Evolutionary conservation across 352 stramenopile species (phyloP).

Genomic region (Phytophthora aleatoria): DNA sequence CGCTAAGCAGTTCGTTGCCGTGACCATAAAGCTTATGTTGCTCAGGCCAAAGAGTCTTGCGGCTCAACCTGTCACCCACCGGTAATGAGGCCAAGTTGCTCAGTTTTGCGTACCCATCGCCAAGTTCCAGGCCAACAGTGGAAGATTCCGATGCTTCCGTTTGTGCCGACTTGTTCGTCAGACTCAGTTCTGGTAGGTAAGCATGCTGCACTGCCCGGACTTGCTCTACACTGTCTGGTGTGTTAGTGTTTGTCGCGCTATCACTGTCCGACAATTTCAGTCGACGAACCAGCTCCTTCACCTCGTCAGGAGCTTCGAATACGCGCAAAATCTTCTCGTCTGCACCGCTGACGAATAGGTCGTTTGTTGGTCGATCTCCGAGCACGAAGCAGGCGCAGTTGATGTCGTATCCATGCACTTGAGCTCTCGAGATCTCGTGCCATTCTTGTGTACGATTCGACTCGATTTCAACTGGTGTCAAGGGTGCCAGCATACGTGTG

Average conservation of each 20-base stretch:
- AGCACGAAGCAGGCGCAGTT: conserved; percentile 71
- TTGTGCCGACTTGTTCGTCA: conserved; percentile 68
- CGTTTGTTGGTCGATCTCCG: conserved; percentile 20
- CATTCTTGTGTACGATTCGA: conserved; percentile 21
- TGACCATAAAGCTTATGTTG: conserved; percentile 81
- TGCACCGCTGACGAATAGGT: conserved; percentile 75
- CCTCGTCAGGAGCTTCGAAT: conserved; percentile 64
- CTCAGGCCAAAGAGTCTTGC: conserved; percentile 80
- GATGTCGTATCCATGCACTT: conserved; percentile 85
- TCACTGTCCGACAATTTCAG: conserved; percentile 15
- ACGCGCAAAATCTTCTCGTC: conserved; percentile 87
- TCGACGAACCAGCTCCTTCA: conserved; percentile 38
- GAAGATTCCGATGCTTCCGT: conserved; percentile 3
- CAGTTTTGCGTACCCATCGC: conserved; percentile 36
- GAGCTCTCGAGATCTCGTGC: conserved; percentile 74
- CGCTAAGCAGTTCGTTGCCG: conserved; percentile 78
- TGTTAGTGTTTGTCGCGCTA: background rate
- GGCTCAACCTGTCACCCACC: conserved; percentile 64
- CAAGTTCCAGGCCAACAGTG: conserved; percentile 10
- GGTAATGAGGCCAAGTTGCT: conserved; percentile 35
- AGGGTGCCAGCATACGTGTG: conserved; percentile 53
- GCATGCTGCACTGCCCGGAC: conserved; percentile 44
- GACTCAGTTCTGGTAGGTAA: conserved; percentile 76
- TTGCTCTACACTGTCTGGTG: conserved; percentile 4
- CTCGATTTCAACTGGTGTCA: conserved; percentile 3